Evolutionary conservation across 805 yeast species (phyloP).

Genomic region (Cyberlindnera maclurae): DNA sequence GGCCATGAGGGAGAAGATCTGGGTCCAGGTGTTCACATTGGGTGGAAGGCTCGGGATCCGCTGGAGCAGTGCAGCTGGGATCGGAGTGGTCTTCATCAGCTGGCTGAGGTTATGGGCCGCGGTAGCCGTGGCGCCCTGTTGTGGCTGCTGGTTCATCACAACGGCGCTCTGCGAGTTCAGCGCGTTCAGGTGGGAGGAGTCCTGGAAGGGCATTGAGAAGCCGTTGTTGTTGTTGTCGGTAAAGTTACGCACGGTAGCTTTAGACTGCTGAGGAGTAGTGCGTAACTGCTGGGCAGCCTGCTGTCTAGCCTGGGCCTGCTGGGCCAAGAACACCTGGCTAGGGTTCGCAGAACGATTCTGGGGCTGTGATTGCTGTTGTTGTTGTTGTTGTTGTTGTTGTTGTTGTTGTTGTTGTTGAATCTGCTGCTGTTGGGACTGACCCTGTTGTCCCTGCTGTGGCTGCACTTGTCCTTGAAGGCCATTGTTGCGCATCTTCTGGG

Average conservation of each 20-base stretch:
- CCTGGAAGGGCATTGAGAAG: conserved; percentile 4
- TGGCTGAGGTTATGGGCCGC: conserved; percentile 24
- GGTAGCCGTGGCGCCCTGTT: conserved; percentile 1
- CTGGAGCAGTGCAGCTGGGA: conserved; percentile 59
- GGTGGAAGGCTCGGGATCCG: conserved; percentile 74
- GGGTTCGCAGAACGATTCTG: conserved; percentile 19
- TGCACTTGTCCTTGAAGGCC: conserved; percentile 19
- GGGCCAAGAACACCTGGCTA: conserved; percentile 32
- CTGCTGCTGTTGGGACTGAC: conserved; percentile 1
- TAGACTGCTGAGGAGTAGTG: conserved; percentile 12
- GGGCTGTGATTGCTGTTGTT: conserved; percentile 15
- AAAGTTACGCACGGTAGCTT: conserved; percentile 4
- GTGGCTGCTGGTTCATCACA: conserved; percentile 1
- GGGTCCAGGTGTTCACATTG: conserved; percentile 75
- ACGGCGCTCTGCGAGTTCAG: conserved; percentile 5
- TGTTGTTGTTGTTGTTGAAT: conserved; percentile 14
- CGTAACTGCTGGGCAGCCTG: conserved; percentile 42
- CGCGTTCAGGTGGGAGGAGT: conserved; percentile 2
- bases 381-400: conserved; percentile 19
- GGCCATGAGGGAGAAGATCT: conserved; percentile 56
- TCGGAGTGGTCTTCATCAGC: conserved; percentile 51
- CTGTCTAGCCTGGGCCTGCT: conserved; percentile 43
- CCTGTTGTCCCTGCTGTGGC: conserved; percentile 1
- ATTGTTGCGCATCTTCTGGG: conserved; percentile 30
- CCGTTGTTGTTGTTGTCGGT: conserved; percentile 22